Percentiles rank a stretch among this genome's conserved stretches.
phyloP scores from a whole-genome alignment of 1,284 basidiomycete species.

The Ganoderma multipileum region DNA sequence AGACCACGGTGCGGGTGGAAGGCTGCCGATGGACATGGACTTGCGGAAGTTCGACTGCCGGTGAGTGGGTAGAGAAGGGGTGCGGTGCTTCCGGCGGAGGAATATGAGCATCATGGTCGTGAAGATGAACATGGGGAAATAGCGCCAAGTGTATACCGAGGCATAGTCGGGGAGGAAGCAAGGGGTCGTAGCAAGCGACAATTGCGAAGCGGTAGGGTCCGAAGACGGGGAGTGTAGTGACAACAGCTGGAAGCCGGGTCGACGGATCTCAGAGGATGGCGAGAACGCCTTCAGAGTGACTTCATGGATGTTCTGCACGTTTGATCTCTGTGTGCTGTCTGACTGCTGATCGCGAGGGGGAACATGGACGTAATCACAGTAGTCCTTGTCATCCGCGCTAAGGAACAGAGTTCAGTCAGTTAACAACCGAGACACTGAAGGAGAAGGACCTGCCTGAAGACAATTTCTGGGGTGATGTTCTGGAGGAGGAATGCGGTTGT shows the following conservation, averaged over 20 bases:
- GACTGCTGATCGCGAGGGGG: slow-evolving; percentile 44
- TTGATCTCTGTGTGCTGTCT: not conserved
- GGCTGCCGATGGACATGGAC: slow-evolving; percentile 61
- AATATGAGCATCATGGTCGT: slow-evolving; percentile 38
- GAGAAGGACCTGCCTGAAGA: slow-evolving; percentile 68
- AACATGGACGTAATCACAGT: slow-evolving; percentile 74
- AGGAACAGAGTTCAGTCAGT: slow-evolving; percentile 6
- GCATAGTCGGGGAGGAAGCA: slow-evolving; percentile 65
- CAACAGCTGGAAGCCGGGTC: slow-evolving; percentile 87
- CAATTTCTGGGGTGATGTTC: slow-evolving; percentile 64
- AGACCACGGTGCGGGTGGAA: slow-evolving; percentile 48
- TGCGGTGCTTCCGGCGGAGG: slow-evolving; percentile 45
- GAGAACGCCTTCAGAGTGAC: slow-evolving; percentile 88
- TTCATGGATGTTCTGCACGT: slow-evolving; percentile 46
- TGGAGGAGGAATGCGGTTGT: slow-evolving; percentile 76
- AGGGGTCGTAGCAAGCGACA: slow-evolving; percentile 45
- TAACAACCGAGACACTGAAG: not conserved
- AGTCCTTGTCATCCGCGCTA: slow-evolving; percentile 91
- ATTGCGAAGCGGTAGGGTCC: slow-evolving; percentile 30
- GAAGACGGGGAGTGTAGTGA: slow-evolving; percentile 62
- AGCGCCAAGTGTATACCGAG: slow-evolving; percentile 54
- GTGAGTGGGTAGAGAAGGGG: slow-evolving; percentile 57
- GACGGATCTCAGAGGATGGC: slow-evolving; percentile 76
- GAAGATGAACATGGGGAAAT: slow-evolving; percentile 52
- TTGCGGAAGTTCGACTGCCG: slow-evolving; percentile 17